These are phyloP conservation scores for Hypomyces perniciosus DNA, from an alignment of 2,329 filamentous ascomycete species.

Conservation along the genomic window DNA sequence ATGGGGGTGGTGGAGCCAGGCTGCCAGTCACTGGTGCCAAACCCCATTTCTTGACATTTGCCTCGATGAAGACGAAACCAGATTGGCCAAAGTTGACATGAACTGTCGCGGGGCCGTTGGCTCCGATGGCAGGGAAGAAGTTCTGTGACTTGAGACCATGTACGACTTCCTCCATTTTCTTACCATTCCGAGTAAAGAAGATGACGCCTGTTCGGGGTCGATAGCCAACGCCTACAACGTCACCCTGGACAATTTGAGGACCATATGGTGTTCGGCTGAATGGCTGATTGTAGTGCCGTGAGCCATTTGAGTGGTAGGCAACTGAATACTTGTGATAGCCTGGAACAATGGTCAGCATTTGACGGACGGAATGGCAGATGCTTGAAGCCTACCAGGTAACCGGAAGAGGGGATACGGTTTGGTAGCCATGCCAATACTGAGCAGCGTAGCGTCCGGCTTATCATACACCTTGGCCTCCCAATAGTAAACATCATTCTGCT, in stretches of 20 bases:
- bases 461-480: slow-evolving; percentile 99
- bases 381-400: slow-evolving; percentile 65
- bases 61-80: slow-evolving; percentile 98
- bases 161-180: slow-evolving; percentile 89
- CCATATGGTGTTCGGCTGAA: slow-evolving; percentile 77
- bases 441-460: slow-evolving; percentile 79
- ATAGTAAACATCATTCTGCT: slow-evolving; percentile 99
- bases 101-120: slow-evolving; percentile 84
- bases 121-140: slow-evolving; percentile 95
- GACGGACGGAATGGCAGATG: neutral
- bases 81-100: slow-evolving; percentile 98
- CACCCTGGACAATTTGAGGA: slow-evolving; percentile 80
- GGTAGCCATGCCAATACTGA: slow-evolving; percentile 91
- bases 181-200: slow-evolving; percentile 98
- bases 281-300: slow-evolving; percentile 86
- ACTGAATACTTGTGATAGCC: slow-evolving; percentile 90
- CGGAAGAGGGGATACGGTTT: slow-evolving; percentile 96
- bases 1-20: slow-evolving; percentile 88
- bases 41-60: slow-evolving; percentile 99
- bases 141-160: slow-evolving; percentile 93
- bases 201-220: slow-evolving; percentile 88
- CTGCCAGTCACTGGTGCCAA: slow-evolving; percentile 93
- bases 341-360: slow-evolving; percentile 15
- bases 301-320: slow-evolving; percentile 83
- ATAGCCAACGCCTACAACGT: slow-evolving; percentile 94